Percentiles rank a stretch among this genome's conserved stretches.
Evolutionary conservation across 495 filamentous ascomycete genomes (phyloP).

Genomic region (Rusavskia elegans): DNA sequence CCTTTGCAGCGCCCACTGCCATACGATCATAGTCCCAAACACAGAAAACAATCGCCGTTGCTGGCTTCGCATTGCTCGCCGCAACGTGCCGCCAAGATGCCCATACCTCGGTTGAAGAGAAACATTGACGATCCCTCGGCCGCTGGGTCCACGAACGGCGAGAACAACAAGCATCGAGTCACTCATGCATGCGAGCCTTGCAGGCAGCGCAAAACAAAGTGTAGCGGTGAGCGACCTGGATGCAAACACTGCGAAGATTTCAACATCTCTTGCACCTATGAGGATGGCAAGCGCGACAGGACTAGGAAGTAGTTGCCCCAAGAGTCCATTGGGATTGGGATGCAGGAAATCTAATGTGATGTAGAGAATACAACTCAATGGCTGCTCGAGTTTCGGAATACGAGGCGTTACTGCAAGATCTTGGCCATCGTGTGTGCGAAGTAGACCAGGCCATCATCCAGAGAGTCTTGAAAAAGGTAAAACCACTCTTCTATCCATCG

Average conservation of each 20-base stretch:
- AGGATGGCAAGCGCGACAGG: constrained; percentile 40
- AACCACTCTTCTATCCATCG: constrained; percentile 5
- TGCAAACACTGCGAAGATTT: constrained; percentile 43
- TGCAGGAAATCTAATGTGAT: background rate
- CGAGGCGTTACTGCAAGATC: constrained; percentile 29
- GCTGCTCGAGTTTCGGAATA: constrained; percentile 33
- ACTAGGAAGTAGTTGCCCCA: constrained; percentile 29
- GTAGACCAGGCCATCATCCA: constrained; percentile 23
- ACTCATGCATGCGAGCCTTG: constrained; percentile 56
- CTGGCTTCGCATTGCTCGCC: background rate
- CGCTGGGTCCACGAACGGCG: constrained; percentile 4
- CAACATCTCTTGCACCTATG: constrained; percentile 33
- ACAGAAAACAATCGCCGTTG: background rate
- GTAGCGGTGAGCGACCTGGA: constrained; percentile 39
- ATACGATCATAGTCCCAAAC: background rate
- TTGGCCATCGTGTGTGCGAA: constrained; percentile 19
- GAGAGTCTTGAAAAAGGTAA: constrained; percentile 26
- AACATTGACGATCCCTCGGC: constrained; percentile 10
- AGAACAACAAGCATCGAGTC: constrained; percentile 19
- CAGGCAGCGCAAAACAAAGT: constrained; percentile 50
- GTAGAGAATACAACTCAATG: constrained; percentile 9
- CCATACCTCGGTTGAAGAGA: constrained; percentile 25
- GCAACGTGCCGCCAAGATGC: constrained; percentile 21
- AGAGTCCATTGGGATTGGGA: too few species aligned
- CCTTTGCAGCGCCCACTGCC: background rate